These are phyloP conservation scores for Fusarium sp. DNA, from an alignment of 2,329 filamentous ascomycete species.

Conservation along the genomic window DNA sequence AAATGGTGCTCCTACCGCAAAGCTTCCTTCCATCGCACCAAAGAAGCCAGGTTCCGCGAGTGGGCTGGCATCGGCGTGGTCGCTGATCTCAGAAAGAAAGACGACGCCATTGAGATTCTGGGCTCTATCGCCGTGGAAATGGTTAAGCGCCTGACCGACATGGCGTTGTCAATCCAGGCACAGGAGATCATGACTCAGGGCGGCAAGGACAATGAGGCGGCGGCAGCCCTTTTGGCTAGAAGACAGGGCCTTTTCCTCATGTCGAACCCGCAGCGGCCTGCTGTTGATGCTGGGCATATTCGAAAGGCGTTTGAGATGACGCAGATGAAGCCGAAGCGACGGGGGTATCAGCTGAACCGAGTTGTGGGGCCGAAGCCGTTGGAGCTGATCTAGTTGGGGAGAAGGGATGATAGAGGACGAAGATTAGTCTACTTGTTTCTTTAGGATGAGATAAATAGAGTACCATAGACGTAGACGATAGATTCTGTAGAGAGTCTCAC, in stretches of 20 bases:
- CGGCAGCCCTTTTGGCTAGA: fast-evolving
- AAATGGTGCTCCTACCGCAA: slow-evolving; percentile 98
- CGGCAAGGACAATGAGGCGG: background rate
- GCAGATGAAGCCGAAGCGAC: background rate
- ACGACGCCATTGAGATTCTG: slow-evolving; percentile 96
- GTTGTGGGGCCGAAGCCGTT: background rate
- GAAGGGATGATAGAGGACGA: background rate
- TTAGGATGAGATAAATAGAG: fast-evolving
- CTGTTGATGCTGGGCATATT: slow-evolving; percentile 3
- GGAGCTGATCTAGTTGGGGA: slow-evolving; percentile 1
- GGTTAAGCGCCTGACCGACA: slow-evolving; percentile 93
- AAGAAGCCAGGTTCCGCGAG: slow-evolving; percentile 93
- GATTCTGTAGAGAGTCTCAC: background rate
- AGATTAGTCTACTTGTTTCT: background rate
- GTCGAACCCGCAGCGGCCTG: background rate
- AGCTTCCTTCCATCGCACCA: slow-evolving; percentile 96
- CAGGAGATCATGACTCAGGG: background rate
- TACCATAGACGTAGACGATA: background rate
- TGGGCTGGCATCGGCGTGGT: slow-evolving; percentile 97
- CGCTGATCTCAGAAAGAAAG: slow-evolving; percentile 92
- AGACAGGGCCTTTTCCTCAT: slow-evolving; percentile 6
- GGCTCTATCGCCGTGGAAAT: slow-evolving; percentile 98
- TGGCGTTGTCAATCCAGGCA: slow-evolving; percentile 89
- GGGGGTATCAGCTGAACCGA: background rate
- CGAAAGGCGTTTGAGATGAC: slow-evolving; percentile 12